Conservation (phyloP, 2,329 filamentous ascomycete genomes). For the Tolypocladium inflatum region DNA sequence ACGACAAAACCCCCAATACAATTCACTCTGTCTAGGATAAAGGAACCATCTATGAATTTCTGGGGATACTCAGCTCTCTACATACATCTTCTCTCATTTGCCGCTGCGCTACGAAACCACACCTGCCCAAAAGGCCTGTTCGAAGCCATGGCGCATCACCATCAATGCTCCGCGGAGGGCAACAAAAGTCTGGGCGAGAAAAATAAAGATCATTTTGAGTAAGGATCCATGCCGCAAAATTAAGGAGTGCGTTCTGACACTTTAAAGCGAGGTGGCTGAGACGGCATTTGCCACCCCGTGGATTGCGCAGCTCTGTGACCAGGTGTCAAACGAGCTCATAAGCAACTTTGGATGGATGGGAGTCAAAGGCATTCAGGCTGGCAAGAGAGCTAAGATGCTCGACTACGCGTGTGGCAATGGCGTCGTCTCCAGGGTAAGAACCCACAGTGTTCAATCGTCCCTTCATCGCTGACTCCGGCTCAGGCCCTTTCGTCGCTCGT, state of each 20-base stretch:
- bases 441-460: not conserved
- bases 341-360: slow-evolving; percentile 17
- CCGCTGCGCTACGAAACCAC: slow-evolving; percentile 5
- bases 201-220: slow-evolving; percentile 17
- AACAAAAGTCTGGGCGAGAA: slow-evolving; percentile 9
- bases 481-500: slow-evolving; percentile 22
- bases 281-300: slow-evolving; percentile 12
- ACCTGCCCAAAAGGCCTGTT: not conserved
- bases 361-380: slow-evolving; percentile 1
- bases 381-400: slow-evolving; percentile 11
- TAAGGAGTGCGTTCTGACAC: not conserved
- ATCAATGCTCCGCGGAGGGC: slow-evolving; percentile 1
- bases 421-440: slow-evolving; percentile 9
- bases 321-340: slow-evolving; percentile 14
- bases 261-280: slow-evolving; percentile 9
- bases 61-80: no score
- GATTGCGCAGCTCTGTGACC: slow-evolving; percentile 13
- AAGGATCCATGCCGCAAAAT: not conserved
- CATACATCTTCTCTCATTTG: not conserved
- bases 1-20: no score
- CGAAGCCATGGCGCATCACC: slow-evolving; percentile 12
- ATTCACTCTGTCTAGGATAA: no score
- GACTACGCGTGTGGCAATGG: slow-evolving; percentile 23
- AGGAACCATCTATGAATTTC: no score
- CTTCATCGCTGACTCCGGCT: not conserved